Conservation (phyloP, 129 eudicot species). For the Flaveria sonorensis region DNA sequence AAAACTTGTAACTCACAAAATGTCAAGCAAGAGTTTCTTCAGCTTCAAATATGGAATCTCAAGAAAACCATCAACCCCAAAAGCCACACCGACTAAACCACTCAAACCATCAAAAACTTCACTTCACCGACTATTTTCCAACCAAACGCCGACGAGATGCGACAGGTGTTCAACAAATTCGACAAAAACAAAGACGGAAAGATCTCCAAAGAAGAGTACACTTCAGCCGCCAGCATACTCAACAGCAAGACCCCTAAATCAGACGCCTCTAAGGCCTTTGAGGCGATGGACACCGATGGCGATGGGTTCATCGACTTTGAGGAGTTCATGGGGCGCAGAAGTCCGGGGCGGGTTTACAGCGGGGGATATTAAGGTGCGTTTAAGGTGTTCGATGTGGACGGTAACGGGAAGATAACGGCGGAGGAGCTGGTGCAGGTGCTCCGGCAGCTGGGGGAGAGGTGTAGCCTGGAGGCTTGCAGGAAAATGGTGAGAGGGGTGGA, state of each 20-base stretch:
- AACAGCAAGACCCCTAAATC: constrained; percentile 27
- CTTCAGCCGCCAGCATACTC: constrained; percentile 29
- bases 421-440: constrained; percentile 55
- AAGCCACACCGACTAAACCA: not conserved
- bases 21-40: constrained; percentile 43
- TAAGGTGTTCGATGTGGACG: constrained; percentile 56
- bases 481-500: constrained; percentile 60
- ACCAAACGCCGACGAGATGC: constrained; percentile 52
- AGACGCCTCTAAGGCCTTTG: constrained; percentile 42
- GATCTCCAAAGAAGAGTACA: constrained; percentile 56
- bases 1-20: constrained; percentile 23
- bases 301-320: constrained; percentile 58
- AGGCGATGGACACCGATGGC: constrained; percentile 44
- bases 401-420: constrained; percentile 61
- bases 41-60: constrained; percentile 34
- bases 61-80: constrained; percentile 37
- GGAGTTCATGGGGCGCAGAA: constrained; percentile 49
- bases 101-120: not conserved
- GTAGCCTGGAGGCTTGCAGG: constrained; percentile 52
- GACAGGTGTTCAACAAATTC: constrained; percentile 46
- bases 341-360: constrained; percentile 33
- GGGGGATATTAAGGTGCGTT: constrained; percentile 54
- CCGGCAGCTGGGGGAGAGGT: constrained; percentile 56
- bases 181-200: constrained; percentile 60
- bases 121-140: constrained; percentile 25